Base-by-base conservation (phyloP, 805 yeast genomes). In the Blastobotrys peoriensis region DNA sequence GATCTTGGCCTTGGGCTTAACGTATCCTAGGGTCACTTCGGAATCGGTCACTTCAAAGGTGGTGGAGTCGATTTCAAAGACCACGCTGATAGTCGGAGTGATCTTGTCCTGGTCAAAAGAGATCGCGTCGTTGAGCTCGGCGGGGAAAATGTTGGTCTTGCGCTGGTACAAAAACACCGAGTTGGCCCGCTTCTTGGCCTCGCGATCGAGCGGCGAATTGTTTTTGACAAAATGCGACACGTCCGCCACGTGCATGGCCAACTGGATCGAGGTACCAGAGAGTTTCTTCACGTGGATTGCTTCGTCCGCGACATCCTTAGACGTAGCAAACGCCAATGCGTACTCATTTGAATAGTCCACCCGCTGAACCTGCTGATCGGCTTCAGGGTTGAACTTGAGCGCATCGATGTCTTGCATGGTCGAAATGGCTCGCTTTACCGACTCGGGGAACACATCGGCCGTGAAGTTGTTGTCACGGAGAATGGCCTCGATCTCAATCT, bases 211-310 rank as follows among this genome's bases (percentile, higher is more conserved):
- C 6, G 78, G 66, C 0, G 95, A 78, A 13, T 88, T 91, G 34
- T 78, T 82, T 52, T 75, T 78, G 42, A 91, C 65, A 54, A 71
- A 86, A 37, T 79, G 78, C 3, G 94, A 71, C 3, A 83, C 79
- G 66, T 93, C 98, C 25, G 84, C 72, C 38, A 84, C 77, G 62
- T 93, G 98, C 59, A 89, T 80, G 34, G 95, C 96, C 34, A 93
- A 66, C 59, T 84, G 94, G 48, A 84, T 78, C 55, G 74, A 77
- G 10, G 78, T 75, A 38, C 76, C 73, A 2, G 76, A 67, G 9
- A 77, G 57, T 41, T 79, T 66, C 58, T 79, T 83, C n/a, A 87
- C 82, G 55, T 86, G 95, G 45, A 88, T 65, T 0, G 96, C 94
- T 60, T 82, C 83, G 57, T 89, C 96, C 36, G 80, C 76, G 30